A percentile compares a stretch with the other conserved stretches of the same genome.
These are phyloP conservation scores for Meira nashicola DNA, from an alignment of 1,284 basidiomycete genomes.

Conservation along the genomic window DNA sequence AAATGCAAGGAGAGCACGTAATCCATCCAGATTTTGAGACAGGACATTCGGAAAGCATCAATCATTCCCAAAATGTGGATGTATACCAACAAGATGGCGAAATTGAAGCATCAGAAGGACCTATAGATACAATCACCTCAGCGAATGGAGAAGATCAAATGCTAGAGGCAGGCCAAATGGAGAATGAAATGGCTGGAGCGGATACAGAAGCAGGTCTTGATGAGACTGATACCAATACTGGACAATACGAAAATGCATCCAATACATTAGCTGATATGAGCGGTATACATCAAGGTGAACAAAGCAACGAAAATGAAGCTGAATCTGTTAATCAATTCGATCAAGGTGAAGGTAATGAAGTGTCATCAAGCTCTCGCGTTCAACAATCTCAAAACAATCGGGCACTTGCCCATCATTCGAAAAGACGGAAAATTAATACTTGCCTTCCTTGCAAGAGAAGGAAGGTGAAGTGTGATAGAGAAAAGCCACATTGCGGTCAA, in stretches of 20 bases:
- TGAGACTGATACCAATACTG: neutral
- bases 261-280: neutral
- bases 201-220: neutral
- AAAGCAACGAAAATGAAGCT: neutral
- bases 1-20: slow-evolving; percentile 6
- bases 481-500: slow-evolving; percentile 43
- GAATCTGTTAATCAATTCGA: neutral
- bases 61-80: neutral
- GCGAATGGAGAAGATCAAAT: neutral
- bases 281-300: neutral
- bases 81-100: neutral
- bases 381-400: neutral
- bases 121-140: neutral
- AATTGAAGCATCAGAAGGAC: neutral
- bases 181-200: neutral
- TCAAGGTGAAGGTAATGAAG: neutral
- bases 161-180: neutral
- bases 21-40: neutral
- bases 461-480: slow-evolving; percentile 46
- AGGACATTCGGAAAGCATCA: neutral
- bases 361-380: neutral
- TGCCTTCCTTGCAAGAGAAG: slow-evolving; percentile 47
- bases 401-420: slow-evolving; percentile 10
- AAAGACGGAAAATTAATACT: slow-evolving; percentile 48
- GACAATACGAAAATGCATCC: neutral